Evolutionary conservation across 2,329 filamentous ascomycete genomes (phyloP).

Genomic region (Microdochium paspali): DNA sequence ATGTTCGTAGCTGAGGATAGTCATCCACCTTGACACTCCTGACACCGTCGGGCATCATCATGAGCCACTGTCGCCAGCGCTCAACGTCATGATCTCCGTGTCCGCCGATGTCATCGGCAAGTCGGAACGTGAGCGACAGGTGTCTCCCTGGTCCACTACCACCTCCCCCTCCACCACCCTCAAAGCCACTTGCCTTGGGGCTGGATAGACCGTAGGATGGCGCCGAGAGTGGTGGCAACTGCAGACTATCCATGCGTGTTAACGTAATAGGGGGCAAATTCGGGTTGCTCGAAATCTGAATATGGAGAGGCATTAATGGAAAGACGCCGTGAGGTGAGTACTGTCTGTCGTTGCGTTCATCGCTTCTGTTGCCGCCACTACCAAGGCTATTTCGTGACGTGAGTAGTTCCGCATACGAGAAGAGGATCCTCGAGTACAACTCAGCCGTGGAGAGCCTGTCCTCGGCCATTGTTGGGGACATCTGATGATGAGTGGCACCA

Average conservation of each 20-base stretch:
- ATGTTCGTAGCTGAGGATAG: background rate
- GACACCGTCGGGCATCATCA: background rate
- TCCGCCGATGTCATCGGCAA: background rate
- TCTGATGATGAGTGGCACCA: constrained; percentile 32
- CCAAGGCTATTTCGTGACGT: no score
- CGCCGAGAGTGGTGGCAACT: background rate
- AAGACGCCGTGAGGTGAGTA: background rate
- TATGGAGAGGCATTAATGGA: constrained; percentile 44
- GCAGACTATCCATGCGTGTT: constrained; percentile 11
- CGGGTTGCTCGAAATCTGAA: constrained; percentile 44
- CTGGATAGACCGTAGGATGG: background rate
- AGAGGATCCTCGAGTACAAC: constrained; percentile 42
- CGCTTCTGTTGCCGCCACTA: background rate
- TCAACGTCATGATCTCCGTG: background rate
- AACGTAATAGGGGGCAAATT: constrained; percentile 47
- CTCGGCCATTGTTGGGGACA: constrained; percentile 24
- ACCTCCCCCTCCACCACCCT: background rate
- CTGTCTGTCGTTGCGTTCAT: constrained; percentile 31
- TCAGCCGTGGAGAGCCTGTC: constrained; percentile 33
- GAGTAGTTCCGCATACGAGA: constrained; percentile 24
- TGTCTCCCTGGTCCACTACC: background rate
- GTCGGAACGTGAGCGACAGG: background rate
- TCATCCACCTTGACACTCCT: background rate
- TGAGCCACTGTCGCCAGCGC: background rate
- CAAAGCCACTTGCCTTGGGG: background rate